These are phyloP conservation scores for Scheffersomyces quercinus DNA, from an alignment of 1,139 yeast genomes.

Conservation along the genomic window DNA sequence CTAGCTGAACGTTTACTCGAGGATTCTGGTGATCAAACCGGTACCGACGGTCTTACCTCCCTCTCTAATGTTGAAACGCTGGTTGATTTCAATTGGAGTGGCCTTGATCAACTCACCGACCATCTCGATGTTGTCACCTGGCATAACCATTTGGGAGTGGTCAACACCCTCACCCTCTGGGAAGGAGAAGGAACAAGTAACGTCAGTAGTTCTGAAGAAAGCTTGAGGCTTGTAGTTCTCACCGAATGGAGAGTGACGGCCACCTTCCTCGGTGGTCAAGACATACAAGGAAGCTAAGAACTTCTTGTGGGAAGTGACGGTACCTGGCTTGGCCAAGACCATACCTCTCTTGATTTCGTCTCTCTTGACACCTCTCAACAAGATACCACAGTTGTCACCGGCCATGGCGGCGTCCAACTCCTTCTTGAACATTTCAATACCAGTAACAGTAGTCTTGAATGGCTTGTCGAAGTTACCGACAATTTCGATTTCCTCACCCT, in stretches of 20 bases:
- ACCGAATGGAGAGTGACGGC: slow-evolving; percentile 97
- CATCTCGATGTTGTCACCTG: slow-evolving; percentile 99
- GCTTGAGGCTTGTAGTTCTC: slow-evolving; percentile 98
- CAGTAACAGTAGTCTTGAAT: slow-evolving; percentile 91
- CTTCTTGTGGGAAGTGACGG: slow-evolving; percentile 91
- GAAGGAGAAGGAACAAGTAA: slow-evolving; percentile 87
- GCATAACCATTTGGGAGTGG: slow-evolving; percentile 88
- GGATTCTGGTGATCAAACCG: slow-evolving; percentile 92
- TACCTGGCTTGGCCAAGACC: slow-evolving; percentile 92
- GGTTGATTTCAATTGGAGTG: slow-evolving; percentile 93
- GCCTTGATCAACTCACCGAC: slow-evolving; percentile 87
- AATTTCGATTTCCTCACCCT: slow-evolving; percentile 97
- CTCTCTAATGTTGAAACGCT: slow-evolving; percentile 99
- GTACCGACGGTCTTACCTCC: slow-evolving; percentile 99
- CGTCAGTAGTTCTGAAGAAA: slow-evolving; percentile 95
- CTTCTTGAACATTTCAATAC: slow-evolving; percentile 99
- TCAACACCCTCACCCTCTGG: slow-evolving; percentile 82
- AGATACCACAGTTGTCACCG: slow-evolving; percentile 98
- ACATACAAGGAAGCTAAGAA: slow-evolving; percentile 92
- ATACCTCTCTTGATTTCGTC: slow-evolving; percentile 97
- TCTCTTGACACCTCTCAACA: slow-evolving; percentile 97
- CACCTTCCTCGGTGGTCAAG: slow-evolving; percentile 97
- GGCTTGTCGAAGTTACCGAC: slow-evolving; percentile 90
- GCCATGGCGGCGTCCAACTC: slow-evolving; percentile 97
- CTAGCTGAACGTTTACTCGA: slow-evolving; percentile 49